Evolutionary conservation across 2,329 filamentous ascomycete species (phyloP), one percentile per base, ranked within the genome.

Genomic region (Aspergillus chevalieri): DNA sequence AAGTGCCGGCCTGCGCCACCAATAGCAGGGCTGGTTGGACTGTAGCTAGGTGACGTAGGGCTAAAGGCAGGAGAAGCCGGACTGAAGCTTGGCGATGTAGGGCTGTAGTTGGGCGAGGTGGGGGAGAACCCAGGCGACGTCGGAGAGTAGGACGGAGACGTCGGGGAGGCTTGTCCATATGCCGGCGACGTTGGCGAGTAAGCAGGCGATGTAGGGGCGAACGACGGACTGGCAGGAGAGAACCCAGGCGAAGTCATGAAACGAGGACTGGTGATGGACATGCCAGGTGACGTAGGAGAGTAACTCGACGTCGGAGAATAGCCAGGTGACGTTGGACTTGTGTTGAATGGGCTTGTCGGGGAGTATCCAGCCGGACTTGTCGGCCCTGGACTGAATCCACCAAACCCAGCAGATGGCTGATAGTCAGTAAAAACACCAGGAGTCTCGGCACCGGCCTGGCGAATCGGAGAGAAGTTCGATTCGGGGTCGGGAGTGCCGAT

Each of bases 161-260:
- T 74, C 39, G 89, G 83, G 43, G 87, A 91, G 69, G 64, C 80
- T 80, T 57, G 87, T 80, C 67, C 86, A 52, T 71, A 82, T 64
- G 71, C 85, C 69, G 75, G 87, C 44, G 87, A 92, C 0, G 87
- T 89, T 3, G 89, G 88, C 41, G 87, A 89, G 71, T 89, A 90
- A 2, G 81, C 81, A 7, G 81, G 82, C 36, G 76, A 79, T 1
- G 78, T 81, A 7, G 76, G 75, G 33, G 69, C 74, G 57, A 78
- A 80, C 4, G 74, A 71, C 21, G 78, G 78, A 50, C 76, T 79
- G 26, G 76, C 70, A 15, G 78, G 78, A 15, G 77, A 79, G 65
- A 79, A 79, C 1, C 73, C 71, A 10, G 77, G 77, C 22, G 76
- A 79, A 3, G 77, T 74, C 54, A 74, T 72, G 62, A 78, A 82